Evolutionary conservation across 2,329 filamentous ascomycete genomes (phyloP).

Genomic region (Pseudocercospora musae): DNA sequence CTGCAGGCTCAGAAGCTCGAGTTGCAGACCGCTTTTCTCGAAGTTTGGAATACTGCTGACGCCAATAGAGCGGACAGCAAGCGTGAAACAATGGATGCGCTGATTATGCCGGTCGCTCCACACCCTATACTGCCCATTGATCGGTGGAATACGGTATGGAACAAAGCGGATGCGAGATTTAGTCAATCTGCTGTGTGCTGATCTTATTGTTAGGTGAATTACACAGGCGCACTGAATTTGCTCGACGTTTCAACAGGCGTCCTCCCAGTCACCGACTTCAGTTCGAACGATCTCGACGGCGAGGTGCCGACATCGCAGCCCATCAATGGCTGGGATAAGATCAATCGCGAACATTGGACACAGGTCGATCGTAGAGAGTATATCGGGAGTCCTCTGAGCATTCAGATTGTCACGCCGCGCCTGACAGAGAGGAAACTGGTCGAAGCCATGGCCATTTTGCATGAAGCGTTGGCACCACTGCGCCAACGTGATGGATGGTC

Average conservation of each 20-base stretch:
- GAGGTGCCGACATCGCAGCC: constrained; percentile 41
- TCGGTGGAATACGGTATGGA: constrained; percentile 52
- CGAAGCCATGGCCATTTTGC: constrained; percentile 23
- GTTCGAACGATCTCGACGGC: constrained; percentile 47
- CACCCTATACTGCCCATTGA: constrained; percentile 63
- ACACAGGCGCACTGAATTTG: constrained; percentile 60
- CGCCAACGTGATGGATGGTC: background rate
- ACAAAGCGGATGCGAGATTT: background rate
- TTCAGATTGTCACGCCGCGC: constrained; percentile 57
- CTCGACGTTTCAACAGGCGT: constrained; percentile 60
- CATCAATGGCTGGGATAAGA: constrained; percentile 58
- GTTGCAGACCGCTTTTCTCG: constrained; percentile 55
- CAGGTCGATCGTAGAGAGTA: constrained; percentile 54
- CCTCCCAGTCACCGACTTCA: constrained; percentile 52
- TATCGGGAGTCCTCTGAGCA: constrained; percentile 52
- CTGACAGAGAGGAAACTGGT: constrained; percentile 54
- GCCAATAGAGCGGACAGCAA: constrained; percentile 13
- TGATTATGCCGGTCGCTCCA: constrained; percentile 62
- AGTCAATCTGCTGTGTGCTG: background rate
- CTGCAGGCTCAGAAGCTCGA: constrained; percentile 53
- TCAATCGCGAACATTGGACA: constrained; percentile 55
- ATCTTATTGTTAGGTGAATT: constrained; percentile 44
- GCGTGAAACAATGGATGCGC: constrained; percentile 50
- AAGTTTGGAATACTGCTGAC: constrained; percentile 51
- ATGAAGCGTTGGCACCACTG: background rate